Base-by-base conservation (phyloP, 2,329 filamentous ascomycete species). In the Xylaria sp. region DNA sequence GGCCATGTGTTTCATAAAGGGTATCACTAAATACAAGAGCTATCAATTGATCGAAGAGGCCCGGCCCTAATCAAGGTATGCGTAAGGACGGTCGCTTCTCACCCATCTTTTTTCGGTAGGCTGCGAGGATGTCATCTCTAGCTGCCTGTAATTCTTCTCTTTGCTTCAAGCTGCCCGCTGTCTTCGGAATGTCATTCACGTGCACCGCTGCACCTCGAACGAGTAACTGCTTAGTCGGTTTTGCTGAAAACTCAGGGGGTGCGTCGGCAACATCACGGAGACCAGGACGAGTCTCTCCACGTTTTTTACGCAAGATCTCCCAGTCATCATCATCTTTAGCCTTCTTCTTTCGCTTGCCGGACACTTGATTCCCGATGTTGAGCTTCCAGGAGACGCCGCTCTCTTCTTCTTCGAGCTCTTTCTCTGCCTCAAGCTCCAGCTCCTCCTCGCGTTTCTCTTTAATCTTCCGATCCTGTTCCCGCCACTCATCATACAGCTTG, bases 401-500 rank as follows among this genome's bases (percentile, higher is more conserved):
- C 66, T 86, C 86, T 23, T 85, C 82, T n/a, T 88, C 85, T 69
- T 90, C 88, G 54, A 91, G 79, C 70, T 91, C 90, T 23, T 83
- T 82, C 62, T 89, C 89, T 65, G 90, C 89, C 73, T 88, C 89
- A 49, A 88, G 82, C 75, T 91, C 89, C 59, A 88, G 81, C 68
- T 90, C 88, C 60, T 92, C 91, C 55, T 91, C 89, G 63, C 86
- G 87, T 74, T 88, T 84, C 60, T 91, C 90, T 72, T 89, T 83
- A 51, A 89, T 83, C 77, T 88, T 89, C 61, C 83, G 83, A 25
- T 92, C 91, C 75, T 91, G 87, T 73, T 90, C 90, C 62, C 87
- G 84, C 86, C 92, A 94, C 74, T 95, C 92, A 54, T 91, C 90
- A 78, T 94, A 93, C 72, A 93, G 86, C 76, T 92, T 92, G 75